A percentile compares a stretch with the other conserved stretches of the same genome.
phyloP scores from a whole-genome alignment of 2,329 filamentous ascomycete genomes.

The Microdochium paspali region DNA sequence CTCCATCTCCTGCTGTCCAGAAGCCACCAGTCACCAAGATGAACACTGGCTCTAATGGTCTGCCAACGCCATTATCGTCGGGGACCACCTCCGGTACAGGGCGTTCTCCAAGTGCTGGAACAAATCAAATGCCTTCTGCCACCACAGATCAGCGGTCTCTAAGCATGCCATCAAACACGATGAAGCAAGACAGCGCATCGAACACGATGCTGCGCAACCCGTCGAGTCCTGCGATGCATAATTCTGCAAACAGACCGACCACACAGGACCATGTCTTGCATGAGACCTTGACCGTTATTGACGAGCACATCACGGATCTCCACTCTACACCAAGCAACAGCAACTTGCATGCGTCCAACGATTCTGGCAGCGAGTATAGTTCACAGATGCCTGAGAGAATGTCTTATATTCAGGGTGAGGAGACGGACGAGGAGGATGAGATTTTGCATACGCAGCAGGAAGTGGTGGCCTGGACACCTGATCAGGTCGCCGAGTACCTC shows the following conservation, averaged over 20 bases:
- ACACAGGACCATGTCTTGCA: constrained; percentile 69
- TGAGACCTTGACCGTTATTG: constrained; percentile 90
- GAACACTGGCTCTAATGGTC: neutral
- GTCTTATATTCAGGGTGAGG: constrained; percentile 88
- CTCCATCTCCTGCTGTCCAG: neutral
- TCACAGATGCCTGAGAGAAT: constrained; percentile 65
- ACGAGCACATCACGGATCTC: constrained; percentile 92
- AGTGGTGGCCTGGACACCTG: constrained; percentile 70
- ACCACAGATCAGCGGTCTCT: neutral
- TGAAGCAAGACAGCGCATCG: constrained; percentile 17
- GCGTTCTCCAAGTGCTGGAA: neutral
- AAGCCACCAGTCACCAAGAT: constrained; percentile 12
- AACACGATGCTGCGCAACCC: constrained; percentile 23
- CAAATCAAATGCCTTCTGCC: neutral
- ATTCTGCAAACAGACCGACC: neutral
- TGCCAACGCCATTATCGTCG: neutral
- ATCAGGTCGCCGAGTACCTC: constrained; percentile 80
- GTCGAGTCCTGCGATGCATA: constrained; percentile 3
- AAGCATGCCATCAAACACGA: constrained; percentile 1
- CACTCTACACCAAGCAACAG: constrained; percentile 44
- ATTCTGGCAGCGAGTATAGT: constrained; percentile 88
- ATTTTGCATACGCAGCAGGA: constrained; percentile 57
- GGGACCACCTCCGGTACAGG: neutral
- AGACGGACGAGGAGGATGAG: constrained; percentile 89
- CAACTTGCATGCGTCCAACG: constrained; percentile 47